Percentiles rank a stretch among this genome's conserved stretches.
phyloP scores from a whole-genome alignment of 1,284 basidiomycete species.

The Ustilago sp. region DNA sequence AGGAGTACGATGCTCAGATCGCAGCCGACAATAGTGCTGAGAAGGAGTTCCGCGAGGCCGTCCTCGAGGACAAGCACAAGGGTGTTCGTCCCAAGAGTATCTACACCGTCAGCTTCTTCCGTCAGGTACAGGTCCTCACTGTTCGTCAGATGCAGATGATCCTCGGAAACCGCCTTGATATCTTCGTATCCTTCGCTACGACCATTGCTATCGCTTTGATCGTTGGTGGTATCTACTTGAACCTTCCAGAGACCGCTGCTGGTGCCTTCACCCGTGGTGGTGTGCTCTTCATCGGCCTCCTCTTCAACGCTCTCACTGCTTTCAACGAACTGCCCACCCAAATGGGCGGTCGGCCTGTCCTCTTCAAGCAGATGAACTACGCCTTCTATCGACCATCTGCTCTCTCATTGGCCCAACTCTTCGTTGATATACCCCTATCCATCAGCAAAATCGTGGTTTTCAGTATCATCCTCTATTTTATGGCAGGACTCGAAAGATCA shows the following conservation, averaged over 20 bases:
- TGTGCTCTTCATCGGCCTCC: constrained; percentile 77
- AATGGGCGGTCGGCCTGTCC: constrained; percentile 59
- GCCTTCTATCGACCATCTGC: constrained; percentile 68
- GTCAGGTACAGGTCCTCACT: constrained; percentile 73
- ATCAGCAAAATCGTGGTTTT: constrained; percentile 70
- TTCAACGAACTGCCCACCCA: constrained; percentile 59
- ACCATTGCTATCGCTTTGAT: constrained; percentile 76
- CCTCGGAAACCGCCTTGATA: constrained; percentile 84
- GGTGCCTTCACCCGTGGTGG: constrained; percentile 84
- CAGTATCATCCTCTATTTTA: constrained; percentile 69
- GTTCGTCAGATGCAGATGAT: constrained; percentile 81
- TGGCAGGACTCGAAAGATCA: constrained; percentile 48
- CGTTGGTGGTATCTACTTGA: constrained; percentile 84
- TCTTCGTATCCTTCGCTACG: constrained; percentile 72
- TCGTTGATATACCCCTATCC: constrained; percentile 70
- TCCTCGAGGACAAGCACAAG: constrained; percentile 47
- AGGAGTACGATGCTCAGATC: constrained; percentile 45
- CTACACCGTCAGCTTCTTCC: constrained; percentile 38
- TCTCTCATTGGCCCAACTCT: constrained; percentile 51
- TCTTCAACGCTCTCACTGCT: constrained; percentile 71
- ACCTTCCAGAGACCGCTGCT: constrained; percentile 70
- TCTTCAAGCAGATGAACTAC: constrained; percentile 53
- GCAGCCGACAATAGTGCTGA: constrained; percentile 34
- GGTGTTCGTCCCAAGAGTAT: constrained; percentile 37
- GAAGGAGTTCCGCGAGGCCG: constrained; percentile 41